These are phyloP conservation scores for Pyrenophora tritici-repentis DNA, from an alignment of 2,329 filamentous ascomycete genomes.

Conservation along the genomic window DNA sequence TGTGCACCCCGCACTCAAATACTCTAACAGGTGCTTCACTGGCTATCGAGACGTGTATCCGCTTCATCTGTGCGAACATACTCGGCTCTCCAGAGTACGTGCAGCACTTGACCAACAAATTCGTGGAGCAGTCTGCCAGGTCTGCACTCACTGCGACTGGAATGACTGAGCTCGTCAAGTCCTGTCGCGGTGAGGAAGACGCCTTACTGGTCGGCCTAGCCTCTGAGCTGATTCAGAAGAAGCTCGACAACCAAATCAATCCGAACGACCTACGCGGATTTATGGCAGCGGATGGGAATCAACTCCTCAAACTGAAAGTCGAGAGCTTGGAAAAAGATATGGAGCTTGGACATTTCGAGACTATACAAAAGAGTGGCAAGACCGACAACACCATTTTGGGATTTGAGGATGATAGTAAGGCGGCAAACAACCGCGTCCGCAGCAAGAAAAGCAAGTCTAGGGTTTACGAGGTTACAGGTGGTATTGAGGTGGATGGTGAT, in stretches of 20 bases:
- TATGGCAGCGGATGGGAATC: not conserved
- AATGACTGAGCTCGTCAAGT: conserved; percentile 2
- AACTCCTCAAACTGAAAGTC: not conserved
- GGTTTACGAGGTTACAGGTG: not conserved
- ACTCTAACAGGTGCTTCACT: not conserved
- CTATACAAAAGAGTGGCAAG: not conserved
- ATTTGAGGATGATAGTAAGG: too few species aligned
- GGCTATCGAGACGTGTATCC: not conserved
- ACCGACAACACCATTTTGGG: not conserved
- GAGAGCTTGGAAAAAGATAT: not conserved
- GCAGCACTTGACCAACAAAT: conserved; percentile 4
- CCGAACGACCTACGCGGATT: not conserved
- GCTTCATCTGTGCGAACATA: conserved; percentile 4
- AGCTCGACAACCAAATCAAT: not conserved
- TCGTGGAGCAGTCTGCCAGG: not conserved
- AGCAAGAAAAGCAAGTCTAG: too few species aligned
- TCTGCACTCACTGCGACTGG: not conserved
- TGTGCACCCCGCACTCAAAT: not conserved
- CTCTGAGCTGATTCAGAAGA: not conserved
- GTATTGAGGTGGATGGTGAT: not conserved
- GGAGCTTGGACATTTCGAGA: not conserved
- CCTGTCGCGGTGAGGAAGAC: conserved; percentile 3
- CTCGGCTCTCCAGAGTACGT: conserved; percentile 1
- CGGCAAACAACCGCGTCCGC: too few species aligned
- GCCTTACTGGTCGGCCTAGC: not conserved